Base-by-base conservation (phyloP, 2,329 filamentous ascomycete species). In the Epichloe glyceriae region DNA sequence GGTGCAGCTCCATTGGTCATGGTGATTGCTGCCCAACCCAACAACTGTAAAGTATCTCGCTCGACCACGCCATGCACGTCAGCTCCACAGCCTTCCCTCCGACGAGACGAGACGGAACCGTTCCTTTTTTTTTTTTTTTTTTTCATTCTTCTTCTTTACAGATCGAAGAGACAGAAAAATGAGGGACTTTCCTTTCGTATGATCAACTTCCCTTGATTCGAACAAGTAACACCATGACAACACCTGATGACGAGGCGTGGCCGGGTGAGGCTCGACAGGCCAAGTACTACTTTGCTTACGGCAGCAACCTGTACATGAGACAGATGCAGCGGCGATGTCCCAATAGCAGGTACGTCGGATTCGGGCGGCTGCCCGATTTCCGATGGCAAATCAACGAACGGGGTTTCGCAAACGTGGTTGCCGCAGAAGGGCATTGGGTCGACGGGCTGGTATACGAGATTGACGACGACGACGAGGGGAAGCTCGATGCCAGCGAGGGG, bases 301-400 rank as follows among this genome's bases (percentile, higher is more conserved):
- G 70, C 45, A 72, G 69, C 57, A 74, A 73, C 56, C 62, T 73
- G 43, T 67, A 66, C 55, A 60, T 70, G 50, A 61, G 63, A 49
- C 70, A 73, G 60, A 74, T 74, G 71, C 66, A 65, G 53, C 55
- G 56, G 19, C 63, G 70, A 52, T 74, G 72, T 49, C 71, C 71
- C 19, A 62, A 62, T 20, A 70, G 68, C 58, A 61, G 56, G 22
- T 67, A 65, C 55, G 60, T 71, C 53, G 70, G 70, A 5, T 58
- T 60, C 12, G 71, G 63, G 19, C 60, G 64, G 11, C 61, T 74
- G n/a, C 53, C 57, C 20, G 61, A 67, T 53, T 66, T 69, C 55
- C 61, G 64, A 34, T 73, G 70, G 66, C 69, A 71, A 57, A 73
- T 74, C 64, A 74, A 73, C 58, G 62, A 72, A 59, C 66, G 70